Evolutionary conservation across 129 eudicot species (phyloP).

Genomic region (Centella asiatica): DNA sequence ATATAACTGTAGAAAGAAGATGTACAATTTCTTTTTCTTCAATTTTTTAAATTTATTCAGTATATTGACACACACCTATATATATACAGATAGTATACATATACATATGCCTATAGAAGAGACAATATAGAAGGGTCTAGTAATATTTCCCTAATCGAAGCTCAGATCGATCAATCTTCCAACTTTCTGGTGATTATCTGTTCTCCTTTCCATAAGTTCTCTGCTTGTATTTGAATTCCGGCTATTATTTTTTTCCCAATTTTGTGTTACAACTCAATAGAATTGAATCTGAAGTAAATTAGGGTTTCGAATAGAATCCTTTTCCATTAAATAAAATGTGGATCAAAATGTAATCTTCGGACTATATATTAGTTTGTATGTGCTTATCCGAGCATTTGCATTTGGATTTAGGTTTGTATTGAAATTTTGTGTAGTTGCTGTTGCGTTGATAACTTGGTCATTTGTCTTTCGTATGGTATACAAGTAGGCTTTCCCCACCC

Average conservation of each 20-base stretch:
- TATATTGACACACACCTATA: too few species aligned
- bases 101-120: background rate
- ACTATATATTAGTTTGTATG: background rate
- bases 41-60: too few species aligned
- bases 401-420: background rate
- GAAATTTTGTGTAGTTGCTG: background rate
- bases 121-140: background rate
- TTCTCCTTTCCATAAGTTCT: too few species aligned
- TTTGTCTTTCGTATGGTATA: too few species aligned
- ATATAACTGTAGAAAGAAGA: too few species aligned
- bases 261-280: too few species aligned
- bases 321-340: background rate
- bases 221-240: background rate
- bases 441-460: too few species aligned
- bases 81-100: background rate
- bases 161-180: background rate
- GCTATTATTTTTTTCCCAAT: background rate
- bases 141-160: background rate
- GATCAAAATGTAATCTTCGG: background rate
- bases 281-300: too few species aligned
- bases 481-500: too few species aligned
- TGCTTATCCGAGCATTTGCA: background rate
- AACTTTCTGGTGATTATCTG: slow-evolving; percentile 1
- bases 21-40: too few species aligned
- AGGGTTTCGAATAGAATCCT: slow-evolving; percentile 4